Evolutionary conservation across 1,284 basidiomycete species (phyloP), one percentile per base, ranked within the genome.

Genomic region (Ceratobasidium sp.): DNA sequence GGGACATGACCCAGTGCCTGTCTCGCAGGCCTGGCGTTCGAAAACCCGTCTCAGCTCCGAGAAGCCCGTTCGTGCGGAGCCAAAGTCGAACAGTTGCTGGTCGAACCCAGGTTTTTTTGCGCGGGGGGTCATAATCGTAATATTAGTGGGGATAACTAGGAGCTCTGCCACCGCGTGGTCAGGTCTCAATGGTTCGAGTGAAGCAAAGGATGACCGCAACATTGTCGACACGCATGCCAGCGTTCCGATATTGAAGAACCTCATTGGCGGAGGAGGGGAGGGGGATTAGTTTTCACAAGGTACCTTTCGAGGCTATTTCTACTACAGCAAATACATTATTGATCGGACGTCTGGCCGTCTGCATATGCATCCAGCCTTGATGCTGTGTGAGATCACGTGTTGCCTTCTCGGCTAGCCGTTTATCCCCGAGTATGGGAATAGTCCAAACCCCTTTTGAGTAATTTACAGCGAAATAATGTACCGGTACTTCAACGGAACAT

Each of bases 121-220:
- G 15, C 49, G 60, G 10, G 60, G 49, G 20, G 49, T 53, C 60
- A 65, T 65, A 40, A 53, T 32, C 22, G 60, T 53, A n/a, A 42
- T 25, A 35, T 65, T 65, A 12, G 47, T 25, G 20, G 47, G 49
- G 20, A 65, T 20, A 27, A 65, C 49, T 2, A 53, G n/a, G 20
- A 65, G 35, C 38, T 65, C 34, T 2, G 60, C 31, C 3, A 13
- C 29, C 17, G 49, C 47, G 52, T 65, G 49, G 20, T 53, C n/a
- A 3, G 60, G 34, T 1, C 17, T 45, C 13, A 65, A n/a, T 4
- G 17, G 8, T 8, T 40, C 38, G 38, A 40, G 38, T 17, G 38
- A 7, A 17, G 38, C 17, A 17, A 40, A 7, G 8, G 38, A 40
- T 7, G 38, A 40, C 7, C 7, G 7, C 8, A 40, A 7, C 7